Conservation (phyloP, 305 asterid species). For the Solanum hybrid region DNA sequence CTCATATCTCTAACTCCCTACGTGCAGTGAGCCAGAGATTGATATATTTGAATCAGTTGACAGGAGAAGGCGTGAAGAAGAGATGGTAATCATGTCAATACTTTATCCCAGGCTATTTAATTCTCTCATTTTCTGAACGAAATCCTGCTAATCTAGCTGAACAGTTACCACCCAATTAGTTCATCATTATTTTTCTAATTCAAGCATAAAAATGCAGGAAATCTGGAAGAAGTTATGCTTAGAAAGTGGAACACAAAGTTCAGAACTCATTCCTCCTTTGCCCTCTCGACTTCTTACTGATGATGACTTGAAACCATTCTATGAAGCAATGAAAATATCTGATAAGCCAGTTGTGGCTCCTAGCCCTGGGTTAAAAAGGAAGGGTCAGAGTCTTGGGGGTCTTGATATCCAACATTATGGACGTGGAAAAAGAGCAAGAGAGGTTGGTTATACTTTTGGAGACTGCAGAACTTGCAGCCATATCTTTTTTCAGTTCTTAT, state of each 20-base stretch:
- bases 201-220: conserved; percentile 33
- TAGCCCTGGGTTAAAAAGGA: conserved; percentile 62
- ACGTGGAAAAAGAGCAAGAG: conserved; percentile 97
- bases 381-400: conserved; percentile 73
- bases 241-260: conserved; percentile 35
- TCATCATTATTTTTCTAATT: neutral
- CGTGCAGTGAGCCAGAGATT: conserved; percentile 78
- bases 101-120: conserved; percentile 2
- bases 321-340: conserved; percentile 78
- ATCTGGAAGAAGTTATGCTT: conserved; percentile 57
- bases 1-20: neutral
- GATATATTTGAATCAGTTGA: conserved; percentile 90
- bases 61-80: conserved; percentile 67
- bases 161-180: neutral
- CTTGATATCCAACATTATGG: conserved; percentile 94
- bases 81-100: conserved; percentile 48
- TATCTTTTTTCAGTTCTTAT: conserved; percentile 10
- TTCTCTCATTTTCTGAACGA: neutral
- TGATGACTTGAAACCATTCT: conserved; percentile 73
- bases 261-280: conserved; percentile 51
- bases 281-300: conserved; percentile 85
- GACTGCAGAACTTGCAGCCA: conserved; percentile 1
- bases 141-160: neutral
- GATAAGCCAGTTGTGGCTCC: conserved; percentile 47
- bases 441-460: conserved; percentile 42